Percentiles rank a stretch among this genome's conserved stretches.
phyloP scores from a whole-genome alignment of 2,329 filamentous ascomycete species.

The Epichloe sp. region DNA sequence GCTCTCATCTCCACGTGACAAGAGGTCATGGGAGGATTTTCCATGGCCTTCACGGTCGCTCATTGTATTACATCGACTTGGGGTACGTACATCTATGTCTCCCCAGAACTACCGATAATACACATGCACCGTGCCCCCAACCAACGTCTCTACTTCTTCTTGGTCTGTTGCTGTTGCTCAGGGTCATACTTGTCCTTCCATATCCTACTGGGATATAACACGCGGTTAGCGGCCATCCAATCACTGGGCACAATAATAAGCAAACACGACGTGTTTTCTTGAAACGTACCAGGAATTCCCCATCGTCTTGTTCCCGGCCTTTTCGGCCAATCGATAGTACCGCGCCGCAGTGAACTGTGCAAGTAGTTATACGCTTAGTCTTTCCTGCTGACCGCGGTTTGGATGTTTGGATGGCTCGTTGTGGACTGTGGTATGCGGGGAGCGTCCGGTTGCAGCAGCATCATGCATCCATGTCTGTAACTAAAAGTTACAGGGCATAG shows the following conservation, averaged over 20 bases:
- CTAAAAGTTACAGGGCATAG: not conserved
- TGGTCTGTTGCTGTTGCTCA: constrained; percentile 21
- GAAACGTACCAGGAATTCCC: constrained; percentile 83
- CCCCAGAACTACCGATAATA: not conserved
- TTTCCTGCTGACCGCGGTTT: constrained; percentile 12
- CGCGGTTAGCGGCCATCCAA: not conserved
- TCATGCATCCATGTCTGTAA: not conserved
- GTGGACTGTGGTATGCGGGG: not conserved
- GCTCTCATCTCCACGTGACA: no score
- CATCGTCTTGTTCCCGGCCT: constrained; percentile 76
- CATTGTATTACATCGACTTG: no score
- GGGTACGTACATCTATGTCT: no score
- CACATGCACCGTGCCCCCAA: not conserved
- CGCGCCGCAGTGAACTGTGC: constrained; percentile 63
- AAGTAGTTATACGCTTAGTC: constrained; percentile 27
- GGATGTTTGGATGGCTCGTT: no score
- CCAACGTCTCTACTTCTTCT: constrained; percentile 17
- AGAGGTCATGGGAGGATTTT: no score
- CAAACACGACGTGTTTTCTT: constrained; percentile 5
- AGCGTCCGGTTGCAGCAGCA: not conserved
- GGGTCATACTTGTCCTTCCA: constrained; percentile 93
- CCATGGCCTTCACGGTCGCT: no score
- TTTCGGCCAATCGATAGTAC: constrained; percentile 85
- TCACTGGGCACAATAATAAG: not conserved
- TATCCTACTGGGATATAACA: constrained; percentile 47